Evolutionary conservation across 1,284 basidiomycete species (phyloP).

Genomic region (Golubevia sp.): DNA sequence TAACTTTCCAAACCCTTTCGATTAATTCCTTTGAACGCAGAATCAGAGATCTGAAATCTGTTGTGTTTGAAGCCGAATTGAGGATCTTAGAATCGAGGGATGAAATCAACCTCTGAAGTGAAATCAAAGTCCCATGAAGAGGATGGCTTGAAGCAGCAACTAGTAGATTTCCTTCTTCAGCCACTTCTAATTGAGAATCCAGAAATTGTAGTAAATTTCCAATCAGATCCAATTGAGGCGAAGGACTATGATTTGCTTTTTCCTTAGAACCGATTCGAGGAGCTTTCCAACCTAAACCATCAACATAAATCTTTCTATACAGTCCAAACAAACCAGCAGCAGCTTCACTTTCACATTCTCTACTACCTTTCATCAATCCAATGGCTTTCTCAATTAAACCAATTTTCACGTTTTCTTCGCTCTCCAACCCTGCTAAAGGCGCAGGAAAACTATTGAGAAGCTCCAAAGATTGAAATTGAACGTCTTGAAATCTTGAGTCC

Average conservation of each 20-base stretch:
- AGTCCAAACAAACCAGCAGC: constrained; percentile 34
- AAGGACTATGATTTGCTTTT: neutral
- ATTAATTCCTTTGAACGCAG: constrained; percentile 21
- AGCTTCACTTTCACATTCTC: constrained; percentile 41
- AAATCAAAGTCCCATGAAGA: constrained; percentile 44
- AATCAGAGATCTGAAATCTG: neutral
- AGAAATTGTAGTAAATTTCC: constrained; percentile 27
- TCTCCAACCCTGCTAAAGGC: neutral
- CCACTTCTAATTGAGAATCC: constrained; percentile 21
- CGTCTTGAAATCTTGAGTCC: neutral
- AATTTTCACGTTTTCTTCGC: neutral
- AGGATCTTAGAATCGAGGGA: constrained; percentile 9
- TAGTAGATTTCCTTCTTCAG: constrained; percentile 22
- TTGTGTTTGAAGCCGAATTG: neutral
- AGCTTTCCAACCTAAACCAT: constrained; percentile 21
- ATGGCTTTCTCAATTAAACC: neutral
- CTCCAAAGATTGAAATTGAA: neutral
- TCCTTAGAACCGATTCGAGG: neutral
- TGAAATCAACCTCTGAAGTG: constrained; percentile 35
- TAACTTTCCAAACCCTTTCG: constrained; percentile 41
- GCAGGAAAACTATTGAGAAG: neutral
- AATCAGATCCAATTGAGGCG: constrained; percentile 24
- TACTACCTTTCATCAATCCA: neutral
- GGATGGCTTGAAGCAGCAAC: constrained; percentile 29
- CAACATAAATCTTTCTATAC: constrained; percentile 35